Conservation (phyloP, 2,329 filamentous ascomycete species). For the Aspergillus niger region DNA sequence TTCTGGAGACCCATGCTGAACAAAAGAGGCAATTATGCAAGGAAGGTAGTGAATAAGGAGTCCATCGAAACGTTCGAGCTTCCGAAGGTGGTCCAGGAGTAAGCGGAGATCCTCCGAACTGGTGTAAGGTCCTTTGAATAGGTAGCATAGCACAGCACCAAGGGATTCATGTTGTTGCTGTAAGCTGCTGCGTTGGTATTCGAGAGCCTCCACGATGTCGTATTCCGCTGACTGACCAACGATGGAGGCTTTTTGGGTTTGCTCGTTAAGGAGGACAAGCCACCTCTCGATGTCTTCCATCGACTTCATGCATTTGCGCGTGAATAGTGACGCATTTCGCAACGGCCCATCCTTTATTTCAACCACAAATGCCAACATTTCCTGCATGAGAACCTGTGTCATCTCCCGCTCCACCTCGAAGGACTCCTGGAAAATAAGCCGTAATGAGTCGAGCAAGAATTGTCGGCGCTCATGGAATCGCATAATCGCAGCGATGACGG, state of each 20-base stretch:
- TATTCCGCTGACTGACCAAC: conserved; percentile 66
- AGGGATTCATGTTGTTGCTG: conserved; percentile 88
- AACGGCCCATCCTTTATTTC: conserved; percentile 53
- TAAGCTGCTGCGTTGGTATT: conserved; percentile 77
- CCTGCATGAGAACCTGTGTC: conserved; percentile 56
- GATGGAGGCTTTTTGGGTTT: conserved; percentile 71
- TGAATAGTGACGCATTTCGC: conserved; percentile 62
- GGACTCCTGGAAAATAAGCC: conserved; percentile 72
- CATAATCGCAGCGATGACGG: conserved; percentile 78
- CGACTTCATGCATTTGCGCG: conserved; percentile 71
- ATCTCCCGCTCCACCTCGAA: conserved; percentile 62
- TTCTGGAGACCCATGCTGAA: conserved; percentile 76
- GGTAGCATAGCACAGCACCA: conserved; percentile 74
- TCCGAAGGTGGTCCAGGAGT: conserved; percentile 69
- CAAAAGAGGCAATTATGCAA: conserved; percentile 73
- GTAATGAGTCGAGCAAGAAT: conserved; percentile 79
- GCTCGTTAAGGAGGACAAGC: conserved; percentile 75
- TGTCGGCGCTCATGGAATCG: conserved; percentile 84
- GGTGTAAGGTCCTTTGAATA: conserved; percentile 74
- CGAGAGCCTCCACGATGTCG: conserved; percentile 74
- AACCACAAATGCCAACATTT: conserved; percentile 61
- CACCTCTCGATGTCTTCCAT: conserved; percentile 77
- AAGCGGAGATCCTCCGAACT: conserved; percentile 71
- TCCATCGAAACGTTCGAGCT: conserved; percentile 74
- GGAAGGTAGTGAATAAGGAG: conserved; percentile 79